Evolutionary conservation across 75 land plant genomes (phyloP).

Genomic region (Pinus tabuliformis): DNA sequence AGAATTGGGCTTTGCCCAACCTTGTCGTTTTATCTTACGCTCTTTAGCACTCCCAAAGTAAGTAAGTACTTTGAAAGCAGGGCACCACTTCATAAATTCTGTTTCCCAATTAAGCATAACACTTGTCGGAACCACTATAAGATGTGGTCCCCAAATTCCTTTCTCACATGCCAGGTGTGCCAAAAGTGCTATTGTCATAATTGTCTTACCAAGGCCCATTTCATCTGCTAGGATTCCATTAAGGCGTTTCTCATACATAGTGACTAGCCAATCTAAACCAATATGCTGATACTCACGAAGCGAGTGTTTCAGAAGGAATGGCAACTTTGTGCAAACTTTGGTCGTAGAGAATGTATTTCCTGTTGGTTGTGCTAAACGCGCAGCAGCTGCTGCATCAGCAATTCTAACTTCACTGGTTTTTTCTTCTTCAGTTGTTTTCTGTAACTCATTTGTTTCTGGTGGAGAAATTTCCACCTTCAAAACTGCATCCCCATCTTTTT

Average conservation of each 20-base stretch:
- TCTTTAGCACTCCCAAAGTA: conserved; percentile 99
- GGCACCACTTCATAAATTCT: conserved; percentile 99
- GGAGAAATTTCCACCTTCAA: conserved; percentile 5
- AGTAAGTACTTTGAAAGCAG: conserved; percentile 96
- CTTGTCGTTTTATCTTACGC: conserved; percentile 85
- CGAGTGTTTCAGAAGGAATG: conserved; percentile 90
- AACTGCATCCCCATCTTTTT: conserved; percentile 29
- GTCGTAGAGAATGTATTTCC: conserved; percentile 98
- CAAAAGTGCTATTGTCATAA: conserved; percentile 95
- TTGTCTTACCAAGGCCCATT: conserved; percentile 99
- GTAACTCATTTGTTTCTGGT: neutral
- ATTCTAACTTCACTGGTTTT: conserved; percentile 60
- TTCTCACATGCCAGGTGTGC: conserved; percentile 99
- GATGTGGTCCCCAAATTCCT: conserved; percentile 99
- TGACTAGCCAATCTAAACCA: conserved; percentile 98
- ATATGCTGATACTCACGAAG: conserved; percentile 99
- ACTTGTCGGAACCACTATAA: conserved; percentile 99
- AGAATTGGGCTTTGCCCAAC: conserved; percentile 94
- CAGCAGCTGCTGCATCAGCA: conserved; percentile 99
- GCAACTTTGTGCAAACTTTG: conserved; percentile 93
- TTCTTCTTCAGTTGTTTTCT: conserved; percentile 28
- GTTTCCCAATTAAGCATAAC: conserved; percentile 99
- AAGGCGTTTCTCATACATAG: conserved; percentile 97
- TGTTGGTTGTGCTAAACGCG: conserved; percentile 96
- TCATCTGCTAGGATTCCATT: conserved; percentile 99